Conservation (phyloP, 352 stramenopile species). For the Globisporangium mamillatum region DNA sequence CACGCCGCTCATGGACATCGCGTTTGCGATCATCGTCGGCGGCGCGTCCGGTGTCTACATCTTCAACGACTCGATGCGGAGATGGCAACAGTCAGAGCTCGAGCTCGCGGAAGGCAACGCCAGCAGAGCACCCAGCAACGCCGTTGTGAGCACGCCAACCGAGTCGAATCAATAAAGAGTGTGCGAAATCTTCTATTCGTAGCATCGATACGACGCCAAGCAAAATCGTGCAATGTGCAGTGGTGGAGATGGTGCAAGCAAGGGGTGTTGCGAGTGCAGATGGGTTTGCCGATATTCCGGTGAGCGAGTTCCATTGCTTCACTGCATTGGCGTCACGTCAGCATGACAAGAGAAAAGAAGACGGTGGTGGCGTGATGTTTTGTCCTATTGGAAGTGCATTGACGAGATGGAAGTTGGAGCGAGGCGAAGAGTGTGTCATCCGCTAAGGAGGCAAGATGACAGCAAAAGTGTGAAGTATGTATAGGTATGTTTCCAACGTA, state of each 20-base stretch:
- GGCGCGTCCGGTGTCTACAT: constrained; percentile 68
- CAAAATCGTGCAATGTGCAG: neutral
- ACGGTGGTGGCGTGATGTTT: neutral
- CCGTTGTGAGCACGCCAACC: neutral
- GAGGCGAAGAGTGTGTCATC: neutral
- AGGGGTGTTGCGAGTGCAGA: neutral
- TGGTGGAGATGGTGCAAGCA: neutral
- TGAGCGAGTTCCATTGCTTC: neutral
- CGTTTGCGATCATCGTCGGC: constrained; percentile 47
- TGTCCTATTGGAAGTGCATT: neutral
- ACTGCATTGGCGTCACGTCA: neutral
- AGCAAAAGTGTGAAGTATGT: neutral
- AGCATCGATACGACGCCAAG: neutral
- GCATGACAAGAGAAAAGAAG: neutral
- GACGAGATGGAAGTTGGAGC: neutral
- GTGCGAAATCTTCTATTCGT: neutral
- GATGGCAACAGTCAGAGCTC: constrained; percentile 39
- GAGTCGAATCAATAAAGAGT: neutral
- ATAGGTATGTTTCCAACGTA: neutral
- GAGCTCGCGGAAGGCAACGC: constrained; percentile 16
- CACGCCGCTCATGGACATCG: constrained; percentile 62
- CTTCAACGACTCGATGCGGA: constrained; percentile 65
- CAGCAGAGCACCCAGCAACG: neutral
- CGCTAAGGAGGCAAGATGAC: neutral
- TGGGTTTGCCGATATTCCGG: neutral